Evolutionary conservation across 148 eudicot species (phyloP).

Genomic region (Drosera capensis): DNA sequence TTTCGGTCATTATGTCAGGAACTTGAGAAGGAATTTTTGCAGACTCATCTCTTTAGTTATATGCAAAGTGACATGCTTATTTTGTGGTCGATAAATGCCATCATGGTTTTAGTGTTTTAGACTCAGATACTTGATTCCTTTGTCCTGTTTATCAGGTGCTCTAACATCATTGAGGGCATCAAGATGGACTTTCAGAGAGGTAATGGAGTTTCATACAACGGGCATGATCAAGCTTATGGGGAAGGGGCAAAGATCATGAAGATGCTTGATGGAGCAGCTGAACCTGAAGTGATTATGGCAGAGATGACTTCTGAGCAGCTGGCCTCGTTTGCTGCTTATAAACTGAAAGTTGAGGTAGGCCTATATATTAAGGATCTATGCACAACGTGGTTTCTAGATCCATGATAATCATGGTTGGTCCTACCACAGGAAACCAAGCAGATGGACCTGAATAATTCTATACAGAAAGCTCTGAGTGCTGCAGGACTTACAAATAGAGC

Average conservation of each 20-base stretch:
- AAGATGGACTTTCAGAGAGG: constrained; percentile 53
- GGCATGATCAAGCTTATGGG: constrained; percentile 35
- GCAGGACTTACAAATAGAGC: constrained; percentile 65
- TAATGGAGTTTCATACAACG: constrained; percentile 7
- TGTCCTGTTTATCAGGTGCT: too few species aligned
- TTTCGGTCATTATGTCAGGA: too few species aligned
- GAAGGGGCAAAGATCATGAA: constrained; percentile 75
- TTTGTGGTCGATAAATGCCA: too few species aligned
- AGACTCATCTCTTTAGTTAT: too few species aligned
- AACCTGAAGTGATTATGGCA: constrained; percentile 92
- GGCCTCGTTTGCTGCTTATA: constrained; percentile 42
- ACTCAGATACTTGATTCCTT: too few species aligned
- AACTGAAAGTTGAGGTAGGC: constrained; percentile 63
- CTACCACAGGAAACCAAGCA: constrained; percentile 50
- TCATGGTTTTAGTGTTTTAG: too few species aligned
- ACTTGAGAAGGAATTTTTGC: too few species aligned
- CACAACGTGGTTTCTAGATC: constrained; percentile 4
- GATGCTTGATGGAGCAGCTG: constrained; percentile 76
- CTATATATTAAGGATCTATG: constrained; percentile 1
- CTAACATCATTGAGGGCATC: constrained; percentile 55
- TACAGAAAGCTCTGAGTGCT: constrained; percentile 62
- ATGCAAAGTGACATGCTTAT: too few species aligned
- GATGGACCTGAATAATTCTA: constrained; percentile 42
- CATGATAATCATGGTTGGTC: constrained; percentile 1
- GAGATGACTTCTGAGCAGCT: constrained; percentile 81